Evolutionary conservation across 192 early-diverging fungal species (phyloP), one percentile per base, ranked within the genome.

Genomic region (Coemansia sp.): DNA sequence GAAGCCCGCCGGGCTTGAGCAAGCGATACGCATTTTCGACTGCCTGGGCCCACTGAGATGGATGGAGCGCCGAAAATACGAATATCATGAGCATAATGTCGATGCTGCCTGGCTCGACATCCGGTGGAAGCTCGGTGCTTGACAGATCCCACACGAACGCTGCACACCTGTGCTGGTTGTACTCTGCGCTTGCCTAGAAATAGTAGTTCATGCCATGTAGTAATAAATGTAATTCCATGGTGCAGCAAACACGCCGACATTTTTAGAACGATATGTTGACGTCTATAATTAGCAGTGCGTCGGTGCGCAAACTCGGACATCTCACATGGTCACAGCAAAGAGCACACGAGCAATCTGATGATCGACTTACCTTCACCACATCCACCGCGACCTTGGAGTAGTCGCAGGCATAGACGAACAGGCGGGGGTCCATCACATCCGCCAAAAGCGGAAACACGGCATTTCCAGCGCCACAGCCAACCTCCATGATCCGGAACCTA

Each of bases 401-500:
- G 62, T 92, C 90, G 56, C 82, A 84, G 6, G 85, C 87, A 55
- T 88, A 83, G n/a, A 84, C 79, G 66, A 83, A 89, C 40, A 87
- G 64, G 19, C 81, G 81, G 20, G 83, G 57, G 42, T 82, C 75
- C 15, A 66, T 53, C 9, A 62, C 40, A 45, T 89, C 85, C 1
- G 68, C 75, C 56, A 92, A 54, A 20, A 92, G 59, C 9, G 90
- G 90, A 55, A 89, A 92, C 6, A 90, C 81, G 4, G 85, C 83
- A 49, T 83, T 87, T 60, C 87, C 89, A 48, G 86, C 87, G 20
- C 90, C 90, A 58, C 90, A 92, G 2, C 90, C 90, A 42, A 90
- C 82, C 67, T 92, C 90, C 67, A 83, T 81, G 35, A 90, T 81
- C 8, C 53, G 68, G 62, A 83, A 82, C 41, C 52, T 61, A 14